Conservation (phyloP, 1,284 basidiomycete genomes). For the Pholiota adiposa region DNA sequence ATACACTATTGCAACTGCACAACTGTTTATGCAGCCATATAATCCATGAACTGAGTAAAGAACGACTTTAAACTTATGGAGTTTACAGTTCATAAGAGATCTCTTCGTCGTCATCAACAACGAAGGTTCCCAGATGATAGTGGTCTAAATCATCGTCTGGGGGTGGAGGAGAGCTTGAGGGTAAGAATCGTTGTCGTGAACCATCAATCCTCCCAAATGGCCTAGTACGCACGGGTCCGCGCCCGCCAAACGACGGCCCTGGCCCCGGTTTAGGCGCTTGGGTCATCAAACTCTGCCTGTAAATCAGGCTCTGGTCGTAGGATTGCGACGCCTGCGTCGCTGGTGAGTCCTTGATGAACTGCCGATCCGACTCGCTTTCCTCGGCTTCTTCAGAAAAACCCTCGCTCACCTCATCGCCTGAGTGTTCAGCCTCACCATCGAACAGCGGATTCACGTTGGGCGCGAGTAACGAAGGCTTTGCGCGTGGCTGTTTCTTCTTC, state of each 20-base stretch:
- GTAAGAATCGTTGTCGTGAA: slow-evolving; percentile 24
- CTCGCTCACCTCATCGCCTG: slow-evolving; percentile 76
- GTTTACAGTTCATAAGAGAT: slow-evolving; percentile 17
- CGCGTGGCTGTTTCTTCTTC: slow-evolving; percentile 30
- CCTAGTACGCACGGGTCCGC: slow-evolving; percentile 45
- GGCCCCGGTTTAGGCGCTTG: too few relatives aligned
- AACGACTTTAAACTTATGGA: background rate
- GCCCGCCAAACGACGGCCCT: slow-evolving; percentile 57
- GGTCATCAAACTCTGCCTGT: slow-evolving; percentile 71
- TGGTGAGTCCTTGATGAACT: slow-evolving; percentile 67
- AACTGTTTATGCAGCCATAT: too few relatives aligned
- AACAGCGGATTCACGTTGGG: slow-evolving; percentile 55
- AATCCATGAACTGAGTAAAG: too few relatives aligned
- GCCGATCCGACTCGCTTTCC: slow-evolving; percentile 71
- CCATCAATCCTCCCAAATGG: slow-evolving; percentile 33
- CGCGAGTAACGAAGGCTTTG: slow-evolving; percentile 33
- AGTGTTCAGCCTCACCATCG: slow-evolving; percentile 74
- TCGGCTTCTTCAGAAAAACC: slow-evolving; percentile 63
- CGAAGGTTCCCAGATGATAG: slow-evolving; percentile 75
- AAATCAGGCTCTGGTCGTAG: slow-evolving; percentile 73
- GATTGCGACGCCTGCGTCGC: slow-evolving; percentile 77
- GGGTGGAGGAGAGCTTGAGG: slow-evolving; percentile 65
- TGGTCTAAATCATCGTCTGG: slow-evolving; percentile 58
- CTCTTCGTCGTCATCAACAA: slow-evolving; percentile 70
- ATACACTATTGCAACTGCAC: background rate